phyloP scores from a whole-genome alignment of 345 rosid genomes.

The Camelina sativa region DNA sequence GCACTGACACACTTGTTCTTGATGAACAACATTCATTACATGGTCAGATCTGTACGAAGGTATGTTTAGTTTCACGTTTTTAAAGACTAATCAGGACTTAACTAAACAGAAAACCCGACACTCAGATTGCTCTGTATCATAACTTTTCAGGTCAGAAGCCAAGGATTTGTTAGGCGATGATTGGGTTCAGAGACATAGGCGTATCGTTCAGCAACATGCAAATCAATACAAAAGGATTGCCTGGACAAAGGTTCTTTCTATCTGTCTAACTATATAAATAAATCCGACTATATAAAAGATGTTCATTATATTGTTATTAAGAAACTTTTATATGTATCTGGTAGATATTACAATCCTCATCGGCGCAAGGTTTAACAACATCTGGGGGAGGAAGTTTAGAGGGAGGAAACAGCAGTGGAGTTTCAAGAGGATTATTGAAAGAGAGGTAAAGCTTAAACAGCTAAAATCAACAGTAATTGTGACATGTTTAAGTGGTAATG shows the following conservation, averaged over 20 bases:
- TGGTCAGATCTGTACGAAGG: constrained; percentile 99
- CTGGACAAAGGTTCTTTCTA: constrained; percentile 77
- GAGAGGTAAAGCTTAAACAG: constrained; percentile 60
- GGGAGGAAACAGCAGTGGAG: constrained; percentile 87
- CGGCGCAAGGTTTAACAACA: constrained; percentile 88
- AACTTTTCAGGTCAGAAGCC: constrained; percentile 85
- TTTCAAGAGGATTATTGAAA: constrained; percentile 83
- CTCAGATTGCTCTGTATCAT: constrained; percentile 7
- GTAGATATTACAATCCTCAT: constrained; percentile 83
- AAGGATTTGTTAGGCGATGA: constrained; percentile 98
- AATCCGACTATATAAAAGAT: not conserved
- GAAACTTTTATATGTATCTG: not conserved
- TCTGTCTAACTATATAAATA: not conserved
- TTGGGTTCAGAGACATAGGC: constrained; percentile 98
- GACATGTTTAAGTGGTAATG: constrained; percentile 12
- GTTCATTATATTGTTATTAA: not conserved
- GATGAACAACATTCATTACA: constrained; percentile 98
- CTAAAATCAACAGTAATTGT: not conserved
- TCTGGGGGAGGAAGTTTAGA: constrained; percentile 88
- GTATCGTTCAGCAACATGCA: constrained; percentile 98
- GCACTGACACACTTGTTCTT: constrained; percentile 92
- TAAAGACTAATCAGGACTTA: constrained; percentile 11
- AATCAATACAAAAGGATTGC: constrained; percentile 94
- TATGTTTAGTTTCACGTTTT: constrained; percentile 40
- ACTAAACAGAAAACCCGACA: not conserved